A percentile compares a stretch with the other conserved stretches of the same genome.
phyloP scores from a whole-genome alignment of 2,329 filamentous ascomycete species.

The Colletotrichum limetticola region DNA sequence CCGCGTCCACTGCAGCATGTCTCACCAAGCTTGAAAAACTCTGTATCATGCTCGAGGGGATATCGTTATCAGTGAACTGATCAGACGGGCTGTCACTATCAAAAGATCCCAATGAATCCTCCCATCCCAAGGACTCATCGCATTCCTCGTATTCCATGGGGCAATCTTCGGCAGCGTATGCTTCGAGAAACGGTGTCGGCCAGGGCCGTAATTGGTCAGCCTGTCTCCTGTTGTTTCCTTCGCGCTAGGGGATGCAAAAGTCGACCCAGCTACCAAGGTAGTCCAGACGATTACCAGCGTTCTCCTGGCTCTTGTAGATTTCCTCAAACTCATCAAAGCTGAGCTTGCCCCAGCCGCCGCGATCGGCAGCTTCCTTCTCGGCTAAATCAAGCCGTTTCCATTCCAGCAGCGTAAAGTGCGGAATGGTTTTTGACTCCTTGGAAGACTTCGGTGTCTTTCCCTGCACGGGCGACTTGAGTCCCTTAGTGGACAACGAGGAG shows the following conservation, averaged over 20 bases:
- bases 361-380: constrained; percentile 73
- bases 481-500: neutral
- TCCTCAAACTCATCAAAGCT: constrained; percentile 83
- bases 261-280: constrained; percentile 95
- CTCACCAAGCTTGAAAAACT: neutral
- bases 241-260: constrained; percentile 70
- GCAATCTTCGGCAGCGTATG: neutral
- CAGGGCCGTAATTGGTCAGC: neutral
- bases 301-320: constrained; percentile 76
- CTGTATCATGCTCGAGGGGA: neutral
- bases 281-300: constrained; percentile 72
- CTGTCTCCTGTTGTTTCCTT: neutral
- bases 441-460: constrained; percentile 26
- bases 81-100: neutral
- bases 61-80: neutral
- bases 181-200: neutral
- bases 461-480: constrained; percentile 11
- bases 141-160: neutral
- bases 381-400: constrained; percentile 71
- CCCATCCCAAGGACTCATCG: too few species aligned
- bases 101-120: neutral
- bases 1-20: neutral
- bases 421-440: constrained; percentile 41
- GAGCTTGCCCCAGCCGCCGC: constrained; percentile 84
- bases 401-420: constrained; percentile 50